phyloP scores from a whole-genome alignment of 1,284 basidiomycete genomes.

The Termitomyces sp. region DNA sequence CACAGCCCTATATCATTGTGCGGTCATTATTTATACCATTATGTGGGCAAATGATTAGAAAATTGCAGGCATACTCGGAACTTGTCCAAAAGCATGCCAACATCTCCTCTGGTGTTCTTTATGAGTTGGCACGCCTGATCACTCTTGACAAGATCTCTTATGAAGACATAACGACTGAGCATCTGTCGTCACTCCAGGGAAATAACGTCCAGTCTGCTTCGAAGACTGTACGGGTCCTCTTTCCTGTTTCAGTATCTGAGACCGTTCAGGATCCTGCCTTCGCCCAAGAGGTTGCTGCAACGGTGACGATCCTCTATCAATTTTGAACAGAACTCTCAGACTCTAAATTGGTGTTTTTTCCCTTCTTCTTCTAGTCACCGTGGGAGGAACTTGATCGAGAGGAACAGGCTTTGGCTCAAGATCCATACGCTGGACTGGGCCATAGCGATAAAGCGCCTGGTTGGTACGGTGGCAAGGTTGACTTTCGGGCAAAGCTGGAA shows the following conservation, averaged over 20 bases:
- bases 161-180: constrained; percentile 8
- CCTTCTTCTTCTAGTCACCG: constrained; percentile 27
- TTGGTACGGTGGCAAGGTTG: constrained; percentile 41
- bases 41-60: background rate
- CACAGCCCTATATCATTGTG: constrained; percentile 15
- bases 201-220: constrained; percentile 15
- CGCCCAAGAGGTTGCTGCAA: constrained; percentile 30
- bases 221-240: constrained; percentile 11
- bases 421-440: constrained; percentile 30
- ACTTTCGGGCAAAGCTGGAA: constrained; percentile 30
- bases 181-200: constrained; percentile 14
- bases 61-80: constrained; percentile 10
- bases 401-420: constrained; percentile 23
- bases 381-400: constrained; percentile 39
- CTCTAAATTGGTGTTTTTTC: background rate
- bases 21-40: background rate
- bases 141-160: constrained; percentile 4
- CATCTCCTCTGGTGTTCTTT: constrained; percentile 18
- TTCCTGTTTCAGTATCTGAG: background rate
- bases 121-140: constrained; percentile 20
- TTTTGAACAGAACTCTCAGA: background rate
- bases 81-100: constrained; percentile 3
- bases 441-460: constrained; percentile 26
- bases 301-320: constrained; percentile 21
- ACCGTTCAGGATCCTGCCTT: constrained; percentile 20